Evolutionary conservation across 139 green algal genomes (phyloP).

Genomic region (Volvox africanus): DNA sequence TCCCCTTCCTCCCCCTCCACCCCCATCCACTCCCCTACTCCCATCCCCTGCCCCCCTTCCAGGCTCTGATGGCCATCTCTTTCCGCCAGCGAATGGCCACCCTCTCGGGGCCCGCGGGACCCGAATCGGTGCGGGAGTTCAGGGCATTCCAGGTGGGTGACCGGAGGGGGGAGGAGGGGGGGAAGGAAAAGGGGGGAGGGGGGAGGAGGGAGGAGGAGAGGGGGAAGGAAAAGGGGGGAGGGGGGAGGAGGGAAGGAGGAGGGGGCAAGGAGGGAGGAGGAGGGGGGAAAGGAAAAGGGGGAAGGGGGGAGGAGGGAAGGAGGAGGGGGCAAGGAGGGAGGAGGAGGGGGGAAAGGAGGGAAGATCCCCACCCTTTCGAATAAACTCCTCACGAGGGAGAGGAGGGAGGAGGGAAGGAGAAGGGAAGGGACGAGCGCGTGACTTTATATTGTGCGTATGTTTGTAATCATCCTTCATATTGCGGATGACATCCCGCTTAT

Average conservation of each 20-base stretch:
- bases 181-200: not conserved
- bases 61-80: constrained; percentile 63
- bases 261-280: not conserved
- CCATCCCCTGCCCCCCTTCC: not conserved
- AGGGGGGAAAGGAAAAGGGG: no score
- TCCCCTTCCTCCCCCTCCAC: not conserved
- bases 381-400: no score
- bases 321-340: not conserved
- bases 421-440: not conserved
- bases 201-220: no score
- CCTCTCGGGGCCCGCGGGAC: constrained; percentile 43
- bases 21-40: no score
- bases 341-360: no score
- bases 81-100: constrained; percentile 66
- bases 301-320: no score
- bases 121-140: constrained; percentile 32
- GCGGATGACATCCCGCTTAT: not conserved
- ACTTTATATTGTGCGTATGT: no score
- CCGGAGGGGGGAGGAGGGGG: not conserved
- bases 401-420: not conserved
- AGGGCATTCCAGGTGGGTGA: constrained; percentile 63
- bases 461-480: no score
- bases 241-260: no score
- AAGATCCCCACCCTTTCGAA: no score
- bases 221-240: no score